Conservation (phyloP, 306 rosid genomes). For the Vachellia pachyceras region DNA sequence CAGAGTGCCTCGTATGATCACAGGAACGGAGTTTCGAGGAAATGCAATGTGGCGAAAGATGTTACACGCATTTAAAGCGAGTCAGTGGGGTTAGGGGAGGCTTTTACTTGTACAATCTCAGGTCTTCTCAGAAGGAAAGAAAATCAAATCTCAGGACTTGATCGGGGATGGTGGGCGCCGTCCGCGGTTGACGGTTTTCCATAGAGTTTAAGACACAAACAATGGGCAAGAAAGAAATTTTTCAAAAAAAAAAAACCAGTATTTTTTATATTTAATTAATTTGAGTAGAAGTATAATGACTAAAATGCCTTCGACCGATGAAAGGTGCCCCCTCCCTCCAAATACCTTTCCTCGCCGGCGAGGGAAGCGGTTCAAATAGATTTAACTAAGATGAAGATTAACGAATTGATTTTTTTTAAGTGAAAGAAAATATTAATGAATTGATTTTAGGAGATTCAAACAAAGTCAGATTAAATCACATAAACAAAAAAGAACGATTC, state of each 20-base stretch:
- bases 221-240: background rate
- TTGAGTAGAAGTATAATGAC: background rate
- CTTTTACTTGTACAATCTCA: conserved; percentile 1
- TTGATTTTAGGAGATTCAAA: background rate
- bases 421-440: background rate
- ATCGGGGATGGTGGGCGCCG: background rate
- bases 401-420: too few relatives aligned
- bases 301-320: background rate
- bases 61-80: conserved; percentile 1
- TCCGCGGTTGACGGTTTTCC: conserved; percentile 14
- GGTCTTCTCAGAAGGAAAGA: background rate
- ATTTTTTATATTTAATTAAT: too few relatives aligned
- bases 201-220: background rate
- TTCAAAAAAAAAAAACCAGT: background rate
- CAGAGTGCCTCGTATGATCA: background rate
- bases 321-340: too few relatives aligned
- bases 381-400: background rate
- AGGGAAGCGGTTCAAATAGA: background rate
- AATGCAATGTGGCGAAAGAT: background rate
- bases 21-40: background rate
- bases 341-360: too few relatives aligned
- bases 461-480: background rate
- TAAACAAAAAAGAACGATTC: background rate
- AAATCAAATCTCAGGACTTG: background rate
- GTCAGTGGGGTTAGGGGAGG: conserved; percentile 24